phyloP scores from a whole-genome alignment of 1,284 basidiomycete genomes.

The Kwoniella shivajii region DNA sequence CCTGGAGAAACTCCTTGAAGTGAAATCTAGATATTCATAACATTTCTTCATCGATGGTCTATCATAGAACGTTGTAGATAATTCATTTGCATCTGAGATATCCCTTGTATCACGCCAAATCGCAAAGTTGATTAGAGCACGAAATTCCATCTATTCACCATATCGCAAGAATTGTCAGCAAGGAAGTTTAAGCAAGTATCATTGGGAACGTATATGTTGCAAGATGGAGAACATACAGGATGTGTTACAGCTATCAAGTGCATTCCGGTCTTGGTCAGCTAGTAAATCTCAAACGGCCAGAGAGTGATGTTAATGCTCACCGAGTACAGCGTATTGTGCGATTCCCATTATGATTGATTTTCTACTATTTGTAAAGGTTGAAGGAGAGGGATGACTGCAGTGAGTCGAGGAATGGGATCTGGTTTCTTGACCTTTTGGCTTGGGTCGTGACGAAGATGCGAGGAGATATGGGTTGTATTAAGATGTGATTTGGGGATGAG shows the following conservation, averaged over 20 bases:
- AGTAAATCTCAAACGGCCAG: slow-evolving; percentile 3
- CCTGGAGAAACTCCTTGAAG: slow-evolving; percentile 85
- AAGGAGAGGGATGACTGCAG: neutral
- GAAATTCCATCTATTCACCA: slow-evolving; percentile 68
- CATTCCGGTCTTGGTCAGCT: neutral
- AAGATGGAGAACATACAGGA: slow-evolving; percentile 28
- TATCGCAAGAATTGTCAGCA: slow-evolving; percentile 35
- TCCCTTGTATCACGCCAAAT: slow-evolving; percentile 79
- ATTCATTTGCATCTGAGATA: slow-evolving; percentile 70
- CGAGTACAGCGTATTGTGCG: slow-evolving; percentile 30
- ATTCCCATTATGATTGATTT: slow-evolving; percentile 43
- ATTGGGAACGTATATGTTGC: no score
- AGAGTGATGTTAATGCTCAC: slow-evolving; percentile 29
- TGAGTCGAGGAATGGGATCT: neutral
- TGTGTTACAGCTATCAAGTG: slow-evolving; percentile 32
- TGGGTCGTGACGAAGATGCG: no score
- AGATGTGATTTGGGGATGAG: no score
- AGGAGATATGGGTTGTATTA: no score
- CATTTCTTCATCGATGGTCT: slow-evolving; percentile 81
- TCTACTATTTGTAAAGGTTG: neutral
- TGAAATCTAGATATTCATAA: slow-evolving; percentile 87
- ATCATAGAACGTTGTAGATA: slow-evolving; percentile 78
- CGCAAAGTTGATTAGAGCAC: slow-evolving; percentile 73
- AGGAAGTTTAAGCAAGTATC: neutral
- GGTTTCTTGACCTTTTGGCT: no score